These are phyloP conservation scores for Obelidium mucronatum DNA, from an alignment of 192 early-diverging fungal genomes.

Conservation along the genomic window DNA sequence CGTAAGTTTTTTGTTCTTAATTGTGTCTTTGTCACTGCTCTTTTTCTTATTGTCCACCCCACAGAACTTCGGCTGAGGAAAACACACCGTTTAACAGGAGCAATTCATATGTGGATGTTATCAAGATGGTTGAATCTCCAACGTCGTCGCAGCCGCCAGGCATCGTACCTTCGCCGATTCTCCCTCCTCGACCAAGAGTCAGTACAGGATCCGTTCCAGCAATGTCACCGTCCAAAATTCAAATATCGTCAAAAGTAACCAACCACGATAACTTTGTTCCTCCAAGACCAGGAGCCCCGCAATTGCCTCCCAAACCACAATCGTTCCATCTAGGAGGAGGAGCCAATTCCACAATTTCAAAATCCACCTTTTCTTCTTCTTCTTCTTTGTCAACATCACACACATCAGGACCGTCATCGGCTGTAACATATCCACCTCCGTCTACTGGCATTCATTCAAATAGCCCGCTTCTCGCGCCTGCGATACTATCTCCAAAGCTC, in stretches of 20 bases:
- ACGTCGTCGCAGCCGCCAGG: neutral
- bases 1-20: neutral
- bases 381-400: too few species aligned
- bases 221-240: neutral
- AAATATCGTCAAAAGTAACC: neutral
- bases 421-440: neutral
- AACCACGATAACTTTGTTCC: neutral
- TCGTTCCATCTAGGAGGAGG: too few species aligned
- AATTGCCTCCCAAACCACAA: neutral
- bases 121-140: neutral
- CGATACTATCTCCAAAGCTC: neutral
- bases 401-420: neutral
- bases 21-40: neutral
- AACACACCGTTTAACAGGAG: neutral
- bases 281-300: neutral
- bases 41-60: neutral
- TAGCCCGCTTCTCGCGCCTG: neutral
- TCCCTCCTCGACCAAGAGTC: constrained; percentile 14
- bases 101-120: constrained; percentile 14
- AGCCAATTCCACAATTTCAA: neutral
- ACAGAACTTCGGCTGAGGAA: neutral
- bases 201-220: neutral
- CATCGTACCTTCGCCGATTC: neutral
- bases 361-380: neutral
- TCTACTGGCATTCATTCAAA: neutral